phyloP scores from a whole-genome alignment of 176 grass and related monocot species.

The Eragrostis nindensis region DNA sequence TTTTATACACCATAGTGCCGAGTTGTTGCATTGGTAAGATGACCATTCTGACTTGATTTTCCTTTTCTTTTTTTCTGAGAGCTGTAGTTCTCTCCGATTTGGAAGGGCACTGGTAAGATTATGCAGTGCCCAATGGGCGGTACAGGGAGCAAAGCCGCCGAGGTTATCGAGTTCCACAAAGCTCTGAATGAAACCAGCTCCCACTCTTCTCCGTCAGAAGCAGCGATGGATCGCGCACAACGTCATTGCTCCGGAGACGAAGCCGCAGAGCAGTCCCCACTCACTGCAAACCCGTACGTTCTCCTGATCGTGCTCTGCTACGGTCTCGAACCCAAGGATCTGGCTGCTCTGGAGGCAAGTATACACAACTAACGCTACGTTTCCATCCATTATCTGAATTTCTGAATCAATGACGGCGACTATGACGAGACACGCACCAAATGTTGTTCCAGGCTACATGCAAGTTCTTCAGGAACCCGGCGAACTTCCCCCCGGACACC shows the following conservation, averaged over 20 bases:
- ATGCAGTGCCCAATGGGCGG: slow-evolving; percentile 48
- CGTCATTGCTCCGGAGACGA: slow-evolving; percentile 42
- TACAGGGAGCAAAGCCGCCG: slow-evolving; percentile 25
- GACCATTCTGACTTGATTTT: not conserved
- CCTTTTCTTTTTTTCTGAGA: not conserved
- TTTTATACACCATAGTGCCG: not conserved
- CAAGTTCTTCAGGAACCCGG: slow-evolving; percentile 59
- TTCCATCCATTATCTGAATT: slow-evolving; percentile 6
- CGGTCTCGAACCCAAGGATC: slow-evolving; percentile 56
- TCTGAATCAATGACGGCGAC: slow-evolving; percentile 1
- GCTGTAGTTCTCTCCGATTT: not conserved
- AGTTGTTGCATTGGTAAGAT: not conserved
- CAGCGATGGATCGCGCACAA: slow-evolving; percentile 18
- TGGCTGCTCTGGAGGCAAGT: slow-evolving; percentile 79
- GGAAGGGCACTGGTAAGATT: slow-evolving; percentile 22
- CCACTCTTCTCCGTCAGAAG: slow-evolving; percentile 9
- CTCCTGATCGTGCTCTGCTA: slow-evolving; percentile 62
- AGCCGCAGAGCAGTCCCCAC: slow-evolving; percentile 42
- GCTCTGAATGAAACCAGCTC: slow-evolving; percentile 32
- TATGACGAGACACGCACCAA: slow-evolving; percentile 11
- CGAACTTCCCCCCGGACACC: slow-evolving; percentile 50
- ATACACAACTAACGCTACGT: not conserved
- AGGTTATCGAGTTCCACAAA: slow-evolving; percentile 26
- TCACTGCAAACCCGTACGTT: slow-evolving; percentile 51
- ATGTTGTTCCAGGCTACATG: slow-evolving; percentile 54